Evolutionary conservation across 2,329 filamentous ascomycete species (phyloP).

Genomic region (Periconia digitata): DNA sequence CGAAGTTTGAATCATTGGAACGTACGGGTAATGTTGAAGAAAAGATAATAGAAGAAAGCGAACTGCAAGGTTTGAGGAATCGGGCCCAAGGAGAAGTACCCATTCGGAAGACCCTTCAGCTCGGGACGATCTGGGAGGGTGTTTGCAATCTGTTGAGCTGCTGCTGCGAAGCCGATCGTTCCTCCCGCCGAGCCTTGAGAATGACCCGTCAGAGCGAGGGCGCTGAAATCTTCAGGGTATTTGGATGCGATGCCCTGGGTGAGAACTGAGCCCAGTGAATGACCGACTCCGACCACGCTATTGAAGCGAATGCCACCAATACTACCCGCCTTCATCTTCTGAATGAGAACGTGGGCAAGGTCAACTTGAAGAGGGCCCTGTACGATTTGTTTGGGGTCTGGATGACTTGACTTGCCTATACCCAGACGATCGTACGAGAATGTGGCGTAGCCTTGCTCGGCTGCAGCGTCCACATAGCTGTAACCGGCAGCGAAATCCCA

Average conservation of each 20-base stretch:
- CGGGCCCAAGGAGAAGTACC: slow-evolving; percentile 9
- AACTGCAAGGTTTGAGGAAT: slow-evolving; percentile 9
- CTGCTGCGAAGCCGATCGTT: slow-evolving; percentile 16
- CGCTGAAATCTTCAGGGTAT: slow-evolving; percentile 39
- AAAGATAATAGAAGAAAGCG: slow-evolving; percentile 11
- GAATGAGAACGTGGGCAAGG: slow-evolving; percentile 38
- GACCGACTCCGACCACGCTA: slow-evolving; percentile 44
- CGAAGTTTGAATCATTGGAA: neutral
- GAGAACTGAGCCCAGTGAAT: slow-evolving; percentile 43
- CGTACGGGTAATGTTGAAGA: slow-evolving; percentile 5
- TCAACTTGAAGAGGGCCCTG: slow-evolving; percentile 43
- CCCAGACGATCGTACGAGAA: slow-evolving; percentile 49
- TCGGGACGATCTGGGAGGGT: slow-evolving; percentile 6
- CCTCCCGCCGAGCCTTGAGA: slow-evolving; percentile 13
- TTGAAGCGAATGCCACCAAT: slow-evolving; percentile 32
- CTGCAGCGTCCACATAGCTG: slow-evolving; percentile 46
- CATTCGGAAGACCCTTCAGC: slow-evolving; percentile 7
- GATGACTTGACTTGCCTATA: slow-evolving; percentile 40
- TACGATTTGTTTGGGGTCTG: slow-evolving; percentile 42
- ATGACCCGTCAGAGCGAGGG: slow-evolving; percentile 43
- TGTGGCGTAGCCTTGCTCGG: slow-evolving; percentile 41
- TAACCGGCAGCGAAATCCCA: slow-evolving; percentile 45
- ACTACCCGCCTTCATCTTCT: slow-evolving; percentile 11
- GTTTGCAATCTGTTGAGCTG: slow-evolving; percentile 18
- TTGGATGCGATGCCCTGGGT: slow-evolving; percentile 34